Conservation (phyloP, 805 yeast species). For the Grigorovia transvaalensis region DNA sequence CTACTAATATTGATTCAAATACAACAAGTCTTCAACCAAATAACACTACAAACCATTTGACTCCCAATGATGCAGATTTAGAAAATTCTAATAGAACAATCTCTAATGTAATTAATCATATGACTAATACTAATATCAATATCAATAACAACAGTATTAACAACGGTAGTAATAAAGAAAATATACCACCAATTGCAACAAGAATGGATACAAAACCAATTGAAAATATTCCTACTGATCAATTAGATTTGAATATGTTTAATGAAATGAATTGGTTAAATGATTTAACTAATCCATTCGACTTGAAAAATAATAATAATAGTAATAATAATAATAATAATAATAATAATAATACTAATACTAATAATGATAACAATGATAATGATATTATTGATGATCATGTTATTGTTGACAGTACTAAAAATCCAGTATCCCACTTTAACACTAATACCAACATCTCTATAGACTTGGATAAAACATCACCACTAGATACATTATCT, state of each 20-base stretch:
- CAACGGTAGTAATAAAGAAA: slow-evolving; percentile 16
- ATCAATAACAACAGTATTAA: neutral
- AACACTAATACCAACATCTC: slow-evolving; percentile 2
- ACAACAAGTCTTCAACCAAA: neutral
- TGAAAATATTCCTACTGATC: slow-evolving; percentile 2
- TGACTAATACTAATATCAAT: too few relatives aligned
- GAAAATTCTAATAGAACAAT: neutral
- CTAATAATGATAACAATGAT: neutral
- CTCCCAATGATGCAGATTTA: slow-evolving; percentile 2
- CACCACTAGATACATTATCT: slow-evolving; percentile 26
- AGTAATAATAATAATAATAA: neutral
- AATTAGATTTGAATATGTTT: slow-evolving; percentile 11
- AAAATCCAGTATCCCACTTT: too few relatives aligned
- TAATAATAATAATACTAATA: slow-evolving; percentile 1
- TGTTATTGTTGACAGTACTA: neutral
- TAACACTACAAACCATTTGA: neutral
- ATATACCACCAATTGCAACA: slow-evolving; percentile 16
- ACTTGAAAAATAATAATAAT: neutral
- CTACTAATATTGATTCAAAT: neutral
- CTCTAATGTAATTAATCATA: too few relatives aligned
- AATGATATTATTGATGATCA: neutral
- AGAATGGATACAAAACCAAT: slow-evolving; percentile 2
- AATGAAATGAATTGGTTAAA: slow-evolving; percentile 20
- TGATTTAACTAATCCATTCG: slow-evolving; percentile 9
- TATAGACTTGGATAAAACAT: slow-evolving; percentile 24